A percentile compares a stretch with the other conserved stretches of the same genome.
Evolutionary conservation across 768 basidiomycete genomes (phyloP).

Genomic region (Tephrocybe sp.): DNA sequence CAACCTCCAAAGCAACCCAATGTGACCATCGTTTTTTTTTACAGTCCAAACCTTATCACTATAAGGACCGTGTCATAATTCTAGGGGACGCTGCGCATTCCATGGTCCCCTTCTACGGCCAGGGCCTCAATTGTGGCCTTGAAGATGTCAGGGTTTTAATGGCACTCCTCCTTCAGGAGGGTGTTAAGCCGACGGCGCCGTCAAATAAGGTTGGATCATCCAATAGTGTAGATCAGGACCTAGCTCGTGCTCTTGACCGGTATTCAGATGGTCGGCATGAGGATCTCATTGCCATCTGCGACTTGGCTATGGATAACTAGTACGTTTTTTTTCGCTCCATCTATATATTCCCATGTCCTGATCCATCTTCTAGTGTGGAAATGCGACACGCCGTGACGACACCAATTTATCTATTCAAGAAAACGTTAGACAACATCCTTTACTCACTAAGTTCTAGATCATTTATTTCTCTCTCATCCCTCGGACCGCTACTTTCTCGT

Average conservation of each 20-base stretch:
- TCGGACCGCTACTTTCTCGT: slow-evolving; percentile 45
- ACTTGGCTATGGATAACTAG: slow-evolving; percentile 97
- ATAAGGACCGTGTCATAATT: slow-evolving; percentile 81
- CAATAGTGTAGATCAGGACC: slow-evolving; percentile 47
- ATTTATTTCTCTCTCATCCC: slow-evolving; percentile 42
- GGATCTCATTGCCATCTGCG: slow-evolving; percentile 86
- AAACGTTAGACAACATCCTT: slow-evolving; percentile 74
- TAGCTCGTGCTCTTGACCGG: slow-evolving; percentile 64
- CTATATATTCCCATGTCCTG: slow-evolving; percentile 15
- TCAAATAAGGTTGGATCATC: slow-evolving; percentile 28
- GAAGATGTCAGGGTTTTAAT: slow-evolving; percentile 94
- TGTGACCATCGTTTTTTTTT: slow-evolving; percentile 23
- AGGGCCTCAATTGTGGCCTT: slow-evolving; percentile 96
- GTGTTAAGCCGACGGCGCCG: slow-evolving; percentile 49
- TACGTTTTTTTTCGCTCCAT: slow-evolving; percentile 42
- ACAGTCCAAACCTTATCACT: slow-evolving; percentile 86
- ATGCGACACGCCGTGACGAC: slow-evolving; percentile 94
- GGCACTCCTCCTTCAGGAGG: slow-evolving; percentile 67
- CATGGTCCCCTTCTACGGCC: slow-evolving; percentile 98
- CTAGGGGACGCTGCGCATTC: slow-evolving; percentile 95
- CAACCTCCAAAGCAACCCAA: slow-evolving; percentile 17
- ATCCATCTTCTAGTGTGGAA: slow-evolving; percentile 61
- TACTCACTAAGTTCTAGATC: slow-evolving; percentile 57
- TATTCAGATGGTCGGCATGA: slow-evolving; percentile 84
- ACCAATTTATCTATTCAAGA: slow-evolving; percentile 72